These are phyloP conservation scores for Penicillium daleae DNA, from an alignment of 495 filamentous ascomycete genomes.

Conservation along the genomic window DNA sequence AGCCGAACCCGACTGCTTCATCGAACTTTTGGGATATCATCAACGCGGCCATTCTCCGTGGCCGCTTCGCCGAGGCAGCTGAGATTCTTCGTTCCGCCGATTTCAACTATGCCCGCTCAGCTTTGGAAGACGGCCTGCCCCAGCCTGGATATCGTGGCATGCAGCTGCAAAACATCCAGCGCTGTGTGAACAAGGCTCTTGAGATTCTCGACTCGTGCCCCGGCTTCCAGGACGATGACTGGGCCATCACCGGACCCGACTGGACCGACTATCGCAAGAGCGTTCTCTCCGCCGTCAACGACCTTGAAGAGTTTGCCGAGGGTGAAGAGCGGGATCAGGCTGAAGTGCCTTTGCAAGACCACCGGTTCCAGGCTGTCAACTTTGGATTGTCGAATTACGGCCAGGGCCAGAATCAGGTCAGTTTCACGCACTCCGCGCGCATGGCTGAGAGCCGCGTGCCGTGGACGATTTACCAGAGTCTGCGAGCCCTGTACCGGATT, in stretches of 20 bases:
- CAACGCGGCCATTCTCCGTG: conserved; percentile 67
- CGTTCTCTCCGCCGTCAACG: conserved; percentile 63
- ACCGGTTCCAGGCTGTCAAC: conserved; percentile 52
- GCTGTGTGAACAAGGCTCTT: conserved; percentile 65
- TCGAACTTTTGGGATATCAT: conserved; percentile 79
- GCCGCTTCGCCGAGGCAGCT: conserved; percentile 65
- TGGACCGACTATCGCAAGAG: conserved; percentile 80
- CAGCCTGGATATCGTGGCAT: conserved; percentile 68
- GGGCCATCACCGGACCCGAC: conserved; percentile 74
- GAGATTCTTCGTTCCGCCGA: conserved; percentile 69
- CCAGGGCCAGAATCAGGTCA: conserved; percentile 37
- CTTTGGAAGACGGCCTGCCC: conserved; percentile 58
- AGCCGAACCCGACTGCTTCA: conserved; percentile 73
- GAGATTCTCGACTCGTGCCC: conserved; percentile 73
- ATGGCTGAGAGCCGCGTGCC: conserved; percentile 82
- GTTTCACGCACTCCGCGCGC: conserved; percentile 65
- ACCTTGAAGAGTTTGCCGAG: conserved; percentile 75
- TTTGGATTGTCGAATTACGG: conserved; percentile 53
- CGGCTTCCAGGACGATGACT: conserved; percentile 61
- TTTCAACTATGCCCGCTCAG: conserved; percentile 70
- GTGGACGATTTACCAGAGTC: conserved; percentile 80
- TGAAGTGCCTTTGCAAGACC: conserved; percentile 35
- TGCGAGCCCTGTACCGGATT: conserved; percentile 74
- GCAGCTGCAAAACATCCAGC: conserved; percentile 72
- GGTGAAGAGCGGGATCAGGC: conserved; percentile 56